Evolutionary conservation across 148 eudicot genomes (phyloP).

Genomic region (Polygonum aviculare): DNA sequence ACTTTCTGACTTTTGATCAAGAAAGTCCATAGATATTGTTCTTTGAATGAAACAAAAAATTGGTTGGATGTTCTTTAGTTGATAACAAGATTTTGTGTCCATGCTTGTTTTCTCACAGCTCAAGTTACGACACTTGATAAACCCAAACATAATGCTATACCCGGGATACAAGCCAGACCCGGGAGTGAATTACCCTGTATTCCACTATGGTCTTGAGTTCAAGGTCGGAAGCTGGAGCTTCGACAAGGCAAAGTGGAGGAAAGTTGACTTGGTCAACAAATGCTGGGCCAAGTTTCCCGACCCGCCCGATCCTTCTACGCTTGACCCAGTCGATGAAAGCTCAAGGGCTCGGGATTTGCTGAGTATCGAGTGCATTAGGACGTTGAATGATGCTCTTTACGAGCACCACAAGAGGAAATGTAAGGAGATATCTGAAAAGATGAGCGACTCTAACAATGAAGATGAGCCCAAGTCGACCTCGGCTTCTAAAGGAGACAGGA

Average conservation of each 20-base stretch:
- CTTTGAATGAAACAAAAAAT: not conserved
- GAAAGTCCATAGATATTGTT: not conserved
- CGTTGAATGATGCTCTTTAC: conserved; percentile 2
- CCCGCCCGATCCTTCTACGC: conserved; percentile 10
- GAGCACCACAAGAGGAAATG: conserved; percentile 10
- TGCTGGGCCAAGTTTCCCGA: conserved; percentile 14
- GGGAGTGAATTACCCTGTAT: conserved; percentile 60
- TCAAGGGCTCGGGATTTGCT: not conserved
- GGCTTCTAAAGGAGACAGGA: not conserved
- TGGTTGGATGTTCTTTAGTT: not conserved
- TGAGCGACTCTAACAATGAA: not conserved
- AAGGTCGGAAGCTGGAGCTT: conserved; percentile 83
- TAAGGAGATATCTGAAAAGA: not conserved
- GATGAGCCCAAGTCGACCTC: not conserved
- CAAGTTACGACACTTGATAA: conserved; percentile 68
- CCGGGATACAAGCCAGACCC: conserved; percentile 67
- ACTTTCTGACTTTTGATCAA: no score
- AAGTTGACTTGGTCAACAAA: conserved; percentile 34
- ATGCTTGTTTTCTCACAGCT: conserved; percentile 37
- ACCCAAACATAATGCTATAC: conserved; percentile 58
- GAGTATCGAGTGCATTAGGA: conserved; percentile 10
- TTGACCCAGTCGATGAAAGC: not conserved
- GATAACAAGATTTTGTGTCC: not conserved
- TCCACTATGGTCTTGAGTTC: conserved; percentile 75
- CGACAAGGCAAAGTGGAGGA: conserved; percentile 86